Base-by-base conservation (phyloP, 495 filamentous ascomycete species). In the Lindgomyces ingoldianus region DNA sequence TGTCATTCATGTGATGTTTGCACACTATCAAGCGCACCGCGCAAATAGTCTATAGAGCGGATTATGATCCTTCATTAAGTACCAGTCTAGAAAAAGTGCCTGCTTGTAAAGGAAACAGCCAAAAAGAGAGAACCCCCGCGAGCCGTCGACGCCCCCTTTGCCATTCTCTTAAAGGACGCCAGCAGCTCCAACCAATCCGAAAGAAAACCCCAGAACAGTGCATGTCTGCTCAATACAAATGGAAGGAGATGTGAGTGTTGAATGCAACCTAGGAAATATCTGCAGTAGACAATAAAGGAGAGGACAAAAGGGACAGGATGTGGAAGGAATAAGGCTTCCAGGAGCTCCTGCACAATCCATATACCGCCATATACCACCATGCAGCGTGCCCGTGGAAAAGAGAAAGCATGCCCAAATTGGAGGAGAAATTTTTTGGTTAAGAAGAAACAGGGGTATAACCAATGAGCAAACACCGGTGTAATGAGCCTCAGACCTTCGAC, bases 51-150 rank as follows among this genome's bases (percentile, higher is more conserved):
- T 68, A 62, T 58, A 64, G 21, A 22, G 57, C 50, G 62, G 62
- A 65, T 61, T 44, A 39, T n/a, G 41, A 65, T 70, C 67, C 67
- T 57, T 65, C 62, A 70, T 70, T 70, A 70, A 70, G 45, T 70
- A 65, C 67, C 67, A 65, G 67, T 65, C 62, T 70, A 70, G 62
- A 56, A 33, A 65, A 52, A 52, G 52, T 58, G 48, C 41, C 25
- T 44, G 52, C 57, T 51, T 57, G 29, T 50, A 54, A 60, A 59
- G 10, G 33, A 53, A 60, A 63, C 44, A 39, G 26, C 33, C 18
- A 55, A 52, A 57, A 9, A 59, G 36, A 57, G 27, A 26, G 42
- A 36, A 49, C 10, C 30, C 45, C 29, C 27, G 55, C 46, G 57
- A 70, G 57, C 67, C 67, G 25, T 19, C 45, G 67, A 62, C 62